Conservation (phyloP, 805 yeast species). For the Hanseniaspora thailandica region DNA sequence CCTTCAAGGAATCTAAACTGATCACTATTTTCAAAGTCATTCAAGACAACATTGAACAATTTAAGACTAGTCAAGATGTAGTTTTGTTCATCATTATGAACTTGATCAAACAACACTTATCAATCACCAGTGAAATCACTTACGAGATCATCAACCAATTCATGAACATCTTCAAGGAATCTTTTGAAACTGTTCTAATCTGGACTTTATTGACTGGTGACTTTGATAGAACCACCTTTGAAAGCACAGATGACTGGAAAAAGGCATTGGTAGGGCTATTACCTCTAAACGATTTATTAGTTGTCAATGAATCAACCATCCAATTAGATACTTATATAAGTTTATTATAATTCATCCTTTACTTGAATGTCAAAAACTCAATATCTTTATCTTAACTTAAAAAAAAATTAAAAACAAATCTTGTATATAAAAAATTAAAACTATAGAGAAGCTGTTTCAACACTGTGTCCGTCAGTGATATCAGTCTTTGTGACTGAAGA, state of each 20-base stretch:
- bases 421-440: background rate
- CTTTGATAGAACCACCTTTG: constrained; percentile 4
- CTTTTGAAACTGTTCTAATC: constrained; percentile 5
- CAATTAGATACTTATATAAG: background rate
- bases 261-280: background rate
- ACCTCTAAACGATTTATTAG: background rate
- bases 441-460: constrained; percentile 15
- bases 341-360: background rate
- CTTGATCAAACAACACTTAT: background rate
- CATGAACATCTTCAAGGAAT: background rate
- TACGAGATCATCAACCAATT: background rate
- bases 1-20: background rate
- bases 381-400: background rate
- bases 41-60: background rate
- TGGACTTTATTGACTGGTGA: constrained; percentile 14
- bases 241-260: constrained; percentile 7
- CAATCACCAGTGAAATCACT: background rate
- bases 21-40: background rate
- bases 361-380: background rate
- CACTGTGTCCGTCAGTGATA: constrained; percentile 10
- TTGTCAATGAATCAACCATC: background rate
- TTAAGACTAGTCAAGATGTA: background rate
- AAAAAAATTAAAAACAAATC: background rate
- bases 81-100: background rate
- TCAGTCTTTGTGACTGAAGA: constrained; percentile 12